Percentiles rank a stretch among this genome's conserved stretches.
These are phyloP conservation scores for Cynanchum wilfordii DNA, from an alignment of 257 asterid species.

Conservation along the genomic window DNA sequence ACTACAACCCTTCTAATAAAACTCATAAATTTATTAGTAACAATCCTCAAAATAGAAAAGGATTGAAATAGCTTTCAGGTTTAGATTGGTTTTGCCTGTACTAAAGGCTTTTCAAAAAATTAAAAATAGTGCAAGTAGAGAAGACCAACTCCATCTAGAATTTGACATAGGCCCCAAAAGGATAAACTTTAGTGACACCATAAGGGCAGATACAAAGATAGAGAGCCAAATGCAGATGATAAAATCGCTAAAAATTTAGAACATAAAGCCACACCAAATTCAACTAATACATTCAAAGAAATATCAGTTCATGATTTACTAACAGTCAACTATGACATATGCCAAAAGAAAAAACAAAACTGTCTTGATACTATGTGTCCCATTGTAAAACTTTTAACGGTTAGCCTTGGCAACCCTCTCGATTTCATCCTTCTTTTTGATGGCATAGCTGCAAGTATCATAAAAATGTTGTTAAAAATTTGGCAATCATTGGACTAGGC, in stretches of 20 bases:
- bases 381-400: conserved; percentile 35
- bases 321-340: conserved; percentile 1
- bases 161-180: too few relatives aligned
- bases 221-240: not conserved
- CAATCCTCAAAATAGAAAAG: too few relatives aligned
- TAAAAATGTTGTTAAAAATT: not conserved
- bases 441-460: conserved; percentile 58
- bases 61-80: too few relatives aligned
- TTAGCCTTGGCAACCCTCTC: conserved; percentile 94
- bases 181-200: too few relatives aligned
- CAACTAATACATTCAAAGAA: not conserved
- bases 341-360: conserved; percentile 16
- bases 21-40: too few relatives aligned
- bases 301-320: conserved; percentile 9
- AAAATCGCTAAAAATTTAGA: not conserved
- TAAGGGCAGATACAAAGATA: not conserved
- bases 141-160: too few relatives aligned
- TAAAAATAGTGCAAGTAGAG: too few relatives aligned
- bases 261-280: not conserved
- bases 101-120: too few relatives aligned
- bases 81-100: too few relatives aligned
- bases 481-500: conserved; percentile 9
- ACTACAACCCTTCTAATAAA: too few relatives aligned
- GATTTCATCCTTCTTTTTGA: conserved; percentile 86
- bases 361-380: conserved; percentile 4